These are phyloP conservation scores for Corrigiola litoralis DNA, from an alignment of 179 eudicot species.

Conservation along the genomic window DNA sequence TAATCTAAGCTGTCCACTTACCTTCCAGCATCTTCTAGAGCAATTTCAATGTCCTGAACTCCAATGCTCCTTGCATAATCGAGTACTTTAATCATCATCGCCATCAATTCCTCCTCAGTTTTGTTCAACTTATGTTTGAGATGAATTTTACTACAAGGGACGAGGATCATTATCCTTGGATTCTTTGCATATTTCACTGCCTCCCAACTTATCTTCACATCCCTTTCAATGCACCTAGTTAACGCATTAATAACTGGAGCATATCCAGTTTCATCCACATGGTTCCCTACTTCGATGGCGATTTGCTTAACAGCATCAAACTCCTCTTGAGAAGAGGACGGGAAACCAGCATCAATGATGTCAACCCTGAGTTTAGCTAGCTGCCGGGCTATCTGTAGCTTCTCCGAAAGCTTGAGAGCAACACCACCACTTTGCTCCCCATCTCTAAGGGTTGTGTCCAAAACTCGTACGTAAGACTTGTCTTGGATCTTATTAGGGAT, in stretches of 20 bases:
- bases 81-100: constrained; percentile 5
- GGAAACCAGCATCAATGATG: constrained; percentile 15
- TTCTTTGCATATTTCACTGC: constrained; percentile 8
- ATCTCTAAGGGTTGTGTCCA: constrained; percentile 18
- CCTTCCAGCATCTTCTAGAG: constrained; percentile 20
- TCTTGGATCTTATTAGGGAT: constrained; percentile 12
- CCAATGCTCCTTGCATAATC: constrained; percentile 11
- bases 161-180: constrained; percentile 4
- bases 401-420: not conserved
- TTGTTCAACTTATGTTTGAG: constrained; percentile 16
- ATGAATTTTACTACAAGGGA: constrained; percentile 10
- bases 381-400: constrained; percentile 10
- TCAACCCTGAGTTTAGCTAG: constrained; percentile 10
- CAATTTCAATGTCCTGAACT: constrained; percentile 1
- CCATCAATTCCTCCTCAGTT: constrained; percentile 14
- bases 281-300: constrained; percentile 12
- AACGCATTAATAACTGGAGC: constrained; percentile 3
- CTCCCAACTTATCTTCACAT: constrained; percentile 10
- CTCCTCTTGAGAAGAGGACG: constrained; percentile 14
- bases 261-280: not conserved
- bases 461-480: constrained; percentile 1
- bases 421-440: constrained; percentile 16
- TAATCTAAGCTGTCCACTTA: not conserved
- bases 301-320: constrained; percentile 15
- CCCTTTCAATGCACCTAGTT: constrained; percentile 9